These are phyloP conservation scores for Petunia hybrid DNA, from an alignment of 305 asterid genomes.

Conservation along the genomic window DNA sequence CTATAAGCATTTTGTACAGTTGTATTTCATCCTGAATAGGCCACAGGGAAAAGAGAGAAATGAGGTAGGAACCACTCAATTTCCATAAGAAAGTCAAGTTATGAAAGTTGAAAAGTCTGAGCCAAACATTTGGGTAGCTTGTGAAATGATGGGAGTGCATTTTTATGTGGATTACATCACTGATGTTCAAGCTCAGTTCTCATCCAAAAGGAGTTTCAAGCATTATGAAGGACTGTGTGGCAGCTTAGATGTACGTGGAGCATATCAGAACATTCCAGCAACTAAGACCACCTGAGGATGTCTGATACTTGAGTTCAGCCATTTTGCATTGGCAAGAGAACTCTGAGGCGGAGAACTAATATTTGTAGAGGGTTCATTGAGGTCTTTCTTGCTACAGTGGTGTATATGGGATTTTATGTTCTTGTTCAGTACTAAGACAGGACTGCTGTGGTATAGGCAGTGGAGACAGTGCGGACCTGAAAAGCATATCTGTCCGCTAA, in stretches of 20 bases:
- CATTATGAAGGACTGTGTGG: background rate
- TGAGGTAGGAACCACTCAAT: conserved; percentile 19
- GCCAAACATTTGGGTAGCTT: conserved; percentile 4
- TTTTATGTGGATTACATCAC: background rate
- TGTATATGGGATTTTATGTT: conserved; percentile 13
- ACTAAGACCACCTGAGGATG: conserved; percentile 27
- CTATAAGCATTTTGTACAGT: conserved; percentile 77
- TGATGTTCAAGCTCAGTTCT: background rate
- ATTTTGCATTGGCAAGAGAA: conserved; percentile 25
- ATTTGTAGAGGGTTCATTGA: conserved; percentile 13
- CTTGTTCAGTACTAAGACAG: conserved; percentile 5
- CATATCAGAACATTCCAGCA: conserved; percentile 28
- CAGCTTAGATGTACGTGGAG: conserved; percentile 13
- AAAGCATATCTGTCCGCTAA: conserved; percentile 5
- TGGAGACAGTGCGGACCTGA: background rate
- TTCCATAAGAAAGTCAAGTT: background rate
- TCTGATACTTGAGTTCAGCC: conserved; percentile 22
- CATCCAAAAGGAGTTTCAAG: conserved; percentile 9
- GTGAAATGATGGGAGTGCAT: conserved; percentile 8
- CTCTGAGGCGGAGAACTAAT: conserved; percentile 11
- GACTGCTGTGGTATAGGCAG: background rate
- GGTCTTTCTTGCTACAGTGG: conserved; percentile 12
- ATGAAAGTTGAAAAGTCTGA: conserved; percentile 8
- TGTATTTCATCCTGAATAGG: conserved; percentile 69
- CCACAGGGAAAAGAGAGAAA: conserved; percentile 32